Conservation (phyloP, 306 rosid species). For the Quercus mongolica region DNA sequence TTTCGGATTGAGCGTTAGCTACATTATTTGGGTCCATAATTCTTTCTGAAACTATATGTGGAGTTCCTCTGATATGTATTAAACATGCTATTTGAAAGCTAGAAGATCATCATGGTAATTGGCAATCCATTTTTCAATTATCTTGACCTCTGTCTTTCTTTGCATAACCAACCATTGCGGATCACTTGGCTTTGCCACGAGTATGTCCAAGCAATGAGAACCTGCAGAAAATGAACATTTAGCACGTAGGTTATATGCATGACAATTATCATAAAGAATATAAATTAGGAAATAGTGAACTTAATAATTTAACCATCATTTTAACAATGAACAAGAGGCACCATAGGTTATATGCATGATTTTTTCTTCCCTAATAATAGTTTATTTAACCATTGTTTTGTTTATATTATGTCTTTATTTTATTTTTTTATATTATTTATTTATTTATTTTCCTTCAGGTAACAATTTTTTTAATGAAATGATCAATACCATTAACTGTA, state of each 20-base stretch:
- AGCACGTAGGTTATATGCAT: too few species aligned
- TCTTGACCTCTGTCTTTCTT: constrained; percentile 29
- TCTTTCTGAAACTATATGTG: neutral
- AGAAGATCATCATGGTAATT: constrained; percentile 35
- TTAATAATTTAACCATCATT: too few species aligned
- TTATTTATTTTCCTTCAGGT: neutral
- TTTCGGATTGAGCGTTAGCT: neutral
- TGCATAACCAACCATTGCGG: constrained; percentile 47
- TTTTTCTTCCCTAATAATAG: neutral
- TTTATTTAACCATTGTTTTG: neutral
- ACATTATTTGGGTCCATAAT: neutral
- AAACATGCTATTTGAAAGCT: neutral
- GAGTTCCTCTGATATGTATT: neutral
- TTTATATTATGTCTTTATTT: neutral
- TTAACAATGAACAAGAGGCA: too few species aligned
- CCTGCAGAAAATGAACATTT: constrained; percentile 28
- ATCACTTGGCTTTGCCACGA: constrained; percentile 20
- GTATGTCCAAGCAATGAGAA: constrained; percentile 53
- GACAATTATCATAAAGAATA: neutral
- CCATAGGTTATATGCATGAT: too few species aligned
- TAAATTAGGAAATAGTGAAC: too few species aligned
- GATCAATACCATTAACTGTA: constrained; percentile 45
- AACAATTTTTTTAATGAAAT: neutral
- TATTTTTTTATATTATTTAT: too few species aligned
- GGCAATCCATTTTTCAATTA: constrained; percentile 43